Base-by-base conservation (phyloP, 257 asterid species). In the Ilex aquifolium region DNA sequence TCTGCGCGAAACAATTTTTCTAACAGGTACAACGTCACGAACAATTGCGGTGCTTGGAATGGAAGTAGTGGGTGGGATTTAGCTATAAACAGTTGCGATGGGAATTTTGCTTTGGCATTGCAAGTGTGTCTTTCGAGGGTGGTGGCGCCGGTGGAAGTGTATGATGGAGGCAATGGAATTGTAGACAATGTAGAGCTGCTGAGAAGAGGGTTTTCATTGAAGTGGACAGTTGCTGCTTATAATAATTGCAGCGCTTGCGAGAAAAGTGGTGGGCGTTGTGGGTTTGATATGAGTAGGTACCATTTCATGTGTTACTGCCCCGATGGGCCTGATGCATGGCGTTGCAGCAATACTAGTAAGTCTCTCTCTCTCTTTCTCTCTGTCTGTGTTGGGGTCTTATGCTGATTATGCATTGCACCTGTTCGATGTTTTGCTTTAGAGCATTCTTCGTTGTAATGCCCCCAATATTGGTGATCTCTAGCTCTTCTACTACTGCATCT, bases 251-350 rank as follows among this genome's bases (percentile, higher is more conserved):
- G 55, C 4, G 60, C 0, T 0, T 86, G 95, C 31, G 31, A 29
- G 44, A 4, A 11, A 1, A 86, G 95, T n/a, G 76, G 88, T 5
- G 91, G 91, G 6, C 74, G 72, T 39, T 86, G 95, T 65, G 91
- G 95, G 2, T 81, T 76, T 29, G 68, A 75, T 36, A 32, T 1
- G 1, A 13, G 1, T 10, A 5, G 13, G 56, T 61, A 5, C 44
- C 68, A 53, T 17, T 80, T 83, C 14, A 5, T 32, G 72, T 88
- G 96, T 67, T 85, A 67, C 56, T 88, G 95, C 68, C 65, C 85
- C 4, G 85, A 80, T 21, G 76, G 90, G 39, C 83, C 85, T 57
- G 90, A 85, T 78, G 7, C 10, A 5, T 42, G 5, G 7, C 46
- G 10, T 42, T 42, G 46, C 46, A 42, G 46, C n/a, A n/a, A n/a